A percentile compares a stretch with the other conserved stretches of the same genome.
phyloP scores from a whole-genome alignment of 2,329 filamentous ascomycete genomes.

The Thelonectria discophora region DNA sequence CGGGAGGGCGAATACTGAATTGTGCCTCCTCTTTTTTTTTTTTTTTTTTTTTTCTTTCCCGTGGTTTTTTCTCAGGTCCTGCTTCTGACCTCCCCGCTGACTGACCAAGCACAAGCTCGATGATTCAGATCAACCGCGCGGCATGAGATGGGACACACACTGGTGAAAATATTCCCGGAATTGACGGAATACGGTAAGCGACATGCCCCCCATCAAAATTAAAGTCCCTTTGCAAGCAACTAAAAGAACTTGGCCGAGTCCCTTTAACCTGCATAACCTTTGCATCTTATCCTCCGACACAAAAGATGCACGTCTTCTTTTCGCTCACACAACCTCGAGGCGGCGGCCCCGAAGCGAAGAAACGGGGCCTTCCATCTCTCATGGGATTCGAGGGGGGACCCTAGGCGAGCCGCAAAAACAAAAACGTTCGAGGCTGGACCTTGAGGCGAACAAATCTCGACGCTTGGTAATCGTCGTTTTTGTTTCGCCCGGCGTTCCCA shows the following conservation, averaged over 20 bases:
- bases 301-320: neutral
- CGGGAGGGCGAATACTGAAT: neutral
- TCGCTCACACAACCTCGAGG: too few species aligned
- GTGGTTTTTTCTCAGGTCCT: too few species aligned
- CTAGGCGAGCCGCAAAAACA: too few species aligned
- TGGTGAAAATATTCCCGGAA: constrained; percentile 21
- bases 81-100: neutral
- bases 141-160: constrained; percentile 6
- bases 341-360: too few species aligned
- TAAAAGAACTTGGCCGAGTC: neutral
- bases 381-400: too few species aligned
- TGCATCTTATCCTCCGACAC: neutral
- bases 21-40: neutral
- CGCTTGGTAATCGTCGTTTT: too few species aligned
- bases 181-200: constrained; percentile 23
- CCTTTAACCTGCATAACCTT: neutral
- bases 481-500: too few species aligned
- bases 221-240: neutral
- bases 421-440: neutral
- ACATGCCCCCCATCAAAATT: constrained; percentile 6
- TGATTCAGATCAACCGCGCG: constrained; percentile 32
- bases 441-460: too few species aligned
- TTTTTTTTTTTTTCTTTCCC: constrained; percentile 3
- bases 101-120: constrained; percentile 31
- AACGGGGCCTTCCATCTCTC: too few species aligned